Evolutionary conservation across 306 rosid species (phyloP).

Genomic region (Quercus agrifolia): DNA sequence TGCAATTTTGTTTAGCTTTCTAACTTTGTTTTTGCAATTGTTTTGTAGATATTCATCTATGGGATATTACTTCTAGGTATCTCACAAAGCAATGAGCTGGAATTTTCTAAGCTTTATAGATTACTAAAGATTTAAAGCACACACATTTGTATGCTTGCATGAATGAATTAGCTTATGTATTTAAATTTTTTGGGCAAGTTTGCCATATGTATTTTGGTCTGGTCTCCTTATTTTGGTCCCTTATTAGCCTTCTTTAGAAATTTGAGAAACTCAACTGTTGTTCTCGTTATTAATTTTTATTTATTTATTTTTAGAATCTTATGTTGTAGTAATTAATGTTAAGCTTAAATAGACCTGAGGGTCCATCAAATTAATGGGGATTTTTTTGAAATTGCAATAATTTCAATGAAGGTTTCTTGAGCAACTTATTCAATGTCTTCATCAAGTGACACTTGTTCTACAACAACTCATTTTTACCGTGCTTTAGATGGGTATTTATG

Average conservation of each 20-base stretch:
- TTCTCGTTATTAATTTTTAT: not conserved
- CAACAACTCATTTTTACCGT: no score
- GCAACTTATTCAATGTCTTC: no score
- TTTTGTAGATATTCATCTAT: conserved; percentile 78
- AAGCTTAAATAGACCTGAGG: not conserved
- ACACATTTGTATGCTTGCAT: not conserved
- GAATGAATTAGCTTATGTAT: not conserved
- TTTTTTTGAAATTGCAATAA: no score
- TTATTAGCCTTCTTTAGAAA: not conserved
- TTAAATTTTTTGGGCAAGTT: not conserved
- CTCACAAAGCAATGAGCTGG: not conserved
- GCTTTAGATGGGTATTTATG: no score
- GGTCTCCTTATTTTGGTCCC: not conserved
- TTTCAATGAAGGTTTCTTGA: no score
- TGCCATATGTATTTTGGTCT: not conserved
- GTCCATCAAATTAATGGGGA: not conserved
- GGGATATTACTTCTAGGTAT: conserved; percentile 89
- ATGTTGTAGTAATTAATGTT: not conserved
- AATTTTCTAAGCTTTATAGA: not conserved
- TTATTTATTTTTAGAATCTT: no score
- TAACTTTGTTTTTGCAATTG: not conserved
- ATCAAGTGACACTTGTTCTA: no score
- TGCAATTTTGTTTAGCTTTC: not conserved
- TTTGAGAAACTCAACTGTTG: not conserved
- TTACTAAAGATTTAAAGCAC: not conserved